A percentile compares a stretch with the other conserved stretches of the same genome.
These are phyloP conservation scores for Phtheirospermum japonicum DNA, from an alignment of 257 asterid species.

Conservation along the genomic window DNA sequence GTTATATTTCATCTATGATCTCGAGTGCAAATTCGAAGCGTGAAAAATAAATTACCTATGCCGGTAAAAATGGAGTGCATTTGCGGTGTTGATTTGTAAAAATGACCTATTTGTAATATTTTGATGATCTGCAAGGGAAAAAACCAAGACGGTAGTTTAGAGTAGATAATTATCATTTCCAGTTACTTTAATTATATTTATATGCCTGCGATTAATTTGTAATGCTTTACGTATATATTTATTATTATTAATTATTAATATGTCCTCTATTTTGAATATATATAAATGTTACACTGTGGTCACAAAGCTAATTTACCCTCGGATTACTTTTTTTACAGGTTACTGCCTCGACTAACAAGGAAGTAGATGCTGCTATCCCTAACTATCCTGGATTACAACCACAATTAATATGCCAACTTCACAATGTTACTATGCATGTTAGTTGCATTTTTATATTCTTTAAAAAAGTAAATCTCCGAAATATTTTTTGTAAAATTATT, in stretches of 20 bases:
- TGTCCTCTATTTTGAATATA: not conserved
- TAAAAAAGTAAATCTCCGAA: not conserved
- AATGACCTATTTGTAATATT: no score
- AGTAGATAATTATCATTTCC: slow-evolving; percentile 1
- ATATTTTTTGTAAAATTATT: slow-evolving; percentile 4
- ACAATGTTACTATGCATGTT: slow-evolving; percentile 96
- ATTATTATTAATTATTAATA: not conserved
- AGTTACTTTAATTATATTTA: not conserved
- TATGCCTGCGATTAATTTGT: not conserved
- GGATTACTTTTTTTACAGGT: slow-evolving; percentile 46
- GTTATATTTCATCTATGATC: no score
- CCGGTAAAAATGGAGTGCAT: no score
- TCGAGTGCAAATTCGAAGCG: no score
- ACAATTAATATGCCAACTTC: slow-evolving; percentile 94
- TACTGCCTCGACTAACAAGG: slow-evolving; percentile 94
- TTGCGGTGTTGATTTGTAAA: no score
- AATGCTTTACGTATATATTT: not conserved
- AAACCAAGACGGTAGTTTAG: not conserved
- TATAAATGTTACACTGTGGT: not conserved
- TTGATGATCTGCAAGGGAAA: no score
- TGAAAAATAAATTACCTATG: no score
- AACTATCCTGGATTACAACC: slow-evolving; percentile 91
- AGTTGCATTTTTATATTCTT: slow-evolving; percentile 12
- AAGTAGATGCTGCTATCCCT: slow-evolving; percentile 73
- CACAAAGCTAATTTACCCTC: not conserved